Base-by-base conservation (phyloP, 164 flowering plant species). In the Nymphaea thermarum region DNA sequence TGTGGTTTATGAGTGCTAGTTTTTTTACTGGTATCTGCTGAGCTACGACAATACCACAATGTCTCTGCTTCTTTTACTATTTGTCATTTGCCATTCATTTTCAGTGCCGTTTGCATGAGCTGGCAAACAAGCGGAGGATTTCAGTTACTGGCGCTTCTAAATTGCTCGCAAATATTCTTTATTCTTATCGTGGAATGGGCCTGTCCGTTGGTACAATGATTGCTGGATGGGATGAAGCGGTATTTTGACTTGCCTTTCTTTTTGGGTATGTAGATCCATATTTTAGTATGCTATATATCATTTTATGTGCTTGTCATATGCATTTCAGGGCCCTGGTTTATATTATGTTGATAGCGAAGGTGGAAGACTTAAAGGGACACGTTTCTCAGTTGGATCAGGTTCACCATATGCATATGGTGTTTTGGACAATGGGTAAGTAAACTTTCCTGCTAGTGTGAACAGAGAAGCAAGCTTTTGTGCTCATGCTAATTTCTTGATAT, bases 221-320 rank as follows among this genome's bases (percentile, higher is more conserved):
- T 75, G 99, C 97, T 72, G 99, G 99, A 70, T 94, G 99, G 99
- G 99, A 94, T 82, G 99, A 91, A 71, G 88, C 89, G 71, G 98
- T 93, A 83, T 5, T 61, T 15, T 16, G 5, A 61, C 11, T 5
- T 45, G 53, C 53, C 5, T 5, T 45, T 15, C 2, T 61, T 61
- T 61, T 16, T 16, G 63, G 6, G 60, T 55, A 8, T 8, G 10
- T 55, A 5, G 5, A 61, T 61, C 41, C 1, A 16, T 61, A 61
- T 61, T 16, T 61, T 5, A 5, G 5, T 10, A 45, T 45, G 53
- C 53, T 10, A 5, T 45, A 45, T 45, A 45, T 45, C 11, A 5
- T 1, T 45, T 45, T 10, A 45, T 5, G 11, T 45, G 11, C 7
- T 10, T 45, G 53, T 45, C 53, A 5, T 45, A 5, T 45, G 66